Evolutionary conservation across 192 early-diverging fungal species (phyloP).

Genomic region (Phlyctochytrium arcticum): DNA sequence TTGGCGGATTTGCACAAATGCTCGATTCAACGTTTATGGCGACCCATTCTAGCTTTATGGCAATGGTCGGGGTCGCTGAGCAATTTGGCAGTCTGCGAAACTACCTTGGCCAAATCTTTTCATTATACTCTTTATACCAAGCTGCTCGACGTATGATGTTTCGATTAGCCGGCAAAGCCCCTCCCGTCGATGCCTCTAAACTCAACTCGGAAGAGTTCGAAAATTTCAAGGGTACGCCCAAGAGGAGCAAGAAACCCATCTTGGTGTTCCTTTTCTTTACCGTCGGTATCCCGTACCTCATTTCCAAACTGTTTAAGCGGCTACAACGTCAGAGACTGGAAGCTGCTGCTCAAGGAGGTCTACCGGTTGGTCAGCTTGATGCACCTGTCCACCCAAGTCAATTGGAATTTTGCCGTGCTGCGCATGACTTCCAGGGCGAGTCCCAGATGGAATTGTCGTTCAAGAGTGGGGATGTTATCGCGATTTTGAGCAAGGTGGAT

Average conservation of each 20-base stretch:
- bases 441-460: conserved; percentile 79
- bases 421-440: conserved; percentile 75
- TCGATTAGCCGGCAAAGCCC: conserved; percentile 55
- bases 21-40: conserved; percentile 97
- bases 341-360: conserved; percentile 15
- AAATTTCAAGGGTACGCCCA: conserved; percentile 45
- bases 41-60: conserved; percentile 75
- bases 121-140: conserved; percentile 72
- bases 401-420: conserved; percentile 85
- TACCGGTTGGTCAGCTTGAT: conserved; percentile 22
- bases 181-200: conserved; percentile 67
- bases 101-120: conserved; percentile 81
- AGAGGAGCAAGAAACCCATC: conserved; percentile 55
- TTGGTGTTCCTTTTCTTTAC: conserved; percentile 80
- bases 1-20: conserved; percentile 97
- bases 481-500: conserved; percentile 80
- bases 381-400: conserved; percentile 25
- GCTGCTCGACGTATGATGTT: conserved; percentile 63
- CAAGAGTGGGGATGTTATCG: conserved; percentile 82
- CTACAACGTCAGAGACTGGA: conserved; percentile 51
- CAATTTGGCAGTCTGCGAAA: conserved; percentile 89
- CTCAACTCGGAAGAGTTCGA: conserved; percentile 72
- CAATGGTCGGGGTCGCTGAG: conserved; percentile 97
- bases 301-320: conserved; percentile 80
- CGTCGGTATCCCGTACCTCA: conserved; percentile 87